A percentile compares a stretch with the other conserved stretches of the same genome.
Evolutionary conservation across 371 early-diverging fungal species (phyloP).

Genomic region (Mucor plumbeus): DNA sequence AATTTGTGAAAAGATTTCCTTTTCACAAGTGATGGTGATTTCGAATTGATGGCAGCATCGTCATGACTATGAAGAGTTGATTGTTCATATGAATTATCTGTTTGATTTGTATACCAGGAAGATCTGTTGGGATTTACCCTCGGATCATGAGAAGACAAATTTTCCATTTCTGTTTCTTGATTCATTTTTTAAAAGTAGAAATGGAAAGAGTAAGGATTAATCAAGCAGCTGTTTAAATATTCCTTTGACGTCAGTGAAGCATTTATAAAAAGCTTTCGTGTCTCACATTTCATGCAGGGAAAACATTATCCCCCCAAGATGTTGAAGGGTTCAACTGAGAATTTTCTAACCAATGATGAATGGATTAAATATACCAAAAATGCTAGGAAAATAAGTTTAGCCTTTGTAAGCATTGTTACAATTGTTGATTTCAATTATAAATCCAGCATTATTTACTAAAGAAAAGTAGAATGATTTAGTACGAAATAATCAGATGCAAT

Average conservation of each 20-base stretch:
- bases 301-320: neutral
- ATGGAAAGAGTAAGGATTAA: neutral
- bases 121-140: neutral
- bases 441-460: too few relatives aligned
- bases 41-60: neutral
- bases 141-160: neutral
- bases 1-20: neutral
- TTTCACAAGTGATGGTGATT: neutral
- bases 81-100: conserved; percentile 1
- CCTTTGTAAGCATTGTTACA: neutral
- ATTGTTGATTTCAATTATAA: too few relatives aligned
- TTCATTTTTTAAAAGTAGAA: neutral
- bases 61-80: neutral
- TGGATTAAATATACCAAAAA: neutral
- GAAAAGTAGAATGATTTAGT: too few relatives aligned
- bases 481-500: too few relatives aligned
- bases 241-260: conserved; percentile 5
- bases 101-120: conserved; percentile 5
- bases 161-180: neutral
- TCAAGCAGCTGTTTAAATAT: neutral
- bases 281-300: conserved; percentile 12
- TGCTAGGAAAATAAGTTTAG: conserved; percentile 4
- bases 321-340: neutral
- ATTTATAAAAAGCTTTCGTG: neutral
- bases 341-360: neutral